Conservation (phyloP, 2,329 filamentous ascomycete species). For the Blastomyces parvus region DNA sequence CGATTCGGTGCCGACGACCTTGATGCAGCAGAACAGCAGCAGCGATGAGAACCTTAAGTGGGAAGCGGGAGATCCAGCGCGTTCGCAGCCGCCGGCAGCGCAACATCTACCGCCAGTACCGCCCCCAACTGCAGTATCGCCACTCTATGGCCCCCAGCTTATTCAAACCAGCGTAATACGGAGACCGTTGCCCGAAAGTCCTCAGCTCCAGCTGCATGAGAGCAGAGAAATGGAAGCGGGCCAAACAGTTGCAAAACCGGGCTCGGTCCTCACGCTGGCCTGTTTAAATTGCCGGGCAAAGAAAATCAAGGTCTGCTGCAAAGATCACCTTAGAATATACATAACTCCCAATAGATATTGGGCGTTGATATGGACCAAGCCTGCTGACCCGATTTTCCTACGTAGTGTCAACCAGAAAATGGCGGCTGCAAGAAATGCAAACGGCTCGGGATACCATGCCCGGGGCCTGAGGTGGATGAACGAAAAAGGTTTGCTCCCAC, state of each 20-base stretch:
- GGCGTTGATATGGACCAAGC: not conserved
- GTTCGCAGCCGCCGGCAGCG: not conserved
- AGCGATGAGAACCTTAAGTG: not conserved
- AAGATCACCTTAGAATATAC: not conserved
- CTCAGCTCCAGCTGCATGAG: not conserved
- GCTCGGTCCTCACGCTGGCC: conserved; percentile 6
- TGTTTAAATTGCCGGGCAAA: conserved; percentile 11
- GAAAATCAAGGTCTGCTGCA: conserved; percentile 9
- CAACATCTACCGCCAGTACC: not conserved
- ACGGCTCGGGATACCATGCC: conserved; percentile 10
- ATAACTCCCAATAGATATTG: not conserved
- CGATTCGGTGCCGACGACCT: not conserved
- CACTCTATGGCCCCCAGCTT: not conserved
- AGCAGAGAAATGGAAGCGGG: not conserved
- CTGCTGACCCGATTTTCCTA: not conserved
- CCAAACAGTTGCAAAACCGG: not conserved
- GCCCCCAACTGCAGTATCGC: not conserved
- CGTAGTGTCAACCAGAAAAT: conserved; percentile 9
- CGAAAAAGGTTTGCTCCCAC: conserved; percentile 6
- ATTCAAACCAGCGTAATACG: not conserved
- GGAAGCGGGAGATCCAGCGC: not conserved
- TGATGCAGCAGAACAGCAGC: not conserved
- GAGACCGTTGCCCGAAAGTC: not conserved
- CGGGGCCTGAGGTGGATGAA: conserved; percentile 11
- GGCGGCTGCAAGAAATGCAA: conserved; percentile 13